Evolutionary conservation across 2,329 filamentous ascomycete genomes (phyloP).

Genomic region (Colletotrichum aenigma): DNA sequence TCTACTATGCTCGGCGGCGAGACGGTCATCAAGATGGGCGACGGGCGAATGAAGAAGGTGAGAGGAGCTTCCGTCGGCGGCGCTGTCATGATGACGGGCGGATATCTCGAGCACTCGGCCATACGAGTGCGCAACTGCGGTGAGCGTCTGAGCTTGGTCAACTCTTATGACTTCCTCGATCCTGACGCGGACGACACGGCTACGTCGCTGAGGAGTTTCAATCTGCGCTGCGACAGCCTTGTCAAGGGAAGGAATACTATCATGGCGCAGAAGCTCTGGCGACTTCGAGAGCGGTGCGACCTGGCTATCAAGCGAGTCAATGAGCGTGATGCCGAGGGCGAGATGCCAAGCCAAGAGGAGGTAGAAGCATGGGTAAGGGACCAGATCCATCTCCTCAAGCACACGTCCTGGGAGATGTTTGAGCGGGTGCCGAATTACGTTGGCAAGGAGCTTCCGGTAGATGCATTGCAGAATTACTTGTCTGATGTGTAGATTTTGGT

Average conservation of each 20-base stretch:
- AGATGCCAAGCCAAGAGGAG: neutral
- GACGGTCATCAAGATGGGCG: neutral
- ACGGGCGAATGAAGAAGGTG: neutral
- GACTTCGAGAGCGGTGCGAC: neutral
- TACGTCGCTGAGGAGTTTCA: neutral
- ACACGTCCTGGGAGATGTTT: neutral
- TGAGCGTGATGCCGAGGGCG: neutral
- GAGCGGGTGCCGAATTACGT: neutral
- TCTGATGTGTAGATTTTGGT: neutral
- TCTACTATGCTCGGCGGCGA: neutral
- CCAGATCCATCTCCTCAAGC: neutral
- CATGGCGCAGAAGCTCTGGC: neutral
- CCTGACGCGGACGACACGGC: neutral
- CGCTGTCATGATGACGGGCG: neutral
- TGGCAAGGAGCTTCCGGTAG: neutral
- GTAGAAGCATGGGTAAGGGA: neutral
- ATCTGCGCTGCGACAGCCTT: neutral
- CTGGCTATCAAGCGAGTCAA: neutral
- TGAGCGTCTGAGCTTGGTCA: neutral
- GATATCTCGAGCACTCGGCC: neutral
- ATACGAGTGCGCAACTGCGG: neutral
- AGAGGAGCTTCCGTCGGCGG: neutral
- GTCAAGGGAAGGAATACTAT: neutral
- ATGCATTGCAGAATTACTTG: neutral
- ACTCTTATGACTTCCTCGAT: neutral